Evolutionary conservation across 495 filamentous ascomycete species (phyloP).

Genomic region (Annulohypoxylon moriforme): DNA sequence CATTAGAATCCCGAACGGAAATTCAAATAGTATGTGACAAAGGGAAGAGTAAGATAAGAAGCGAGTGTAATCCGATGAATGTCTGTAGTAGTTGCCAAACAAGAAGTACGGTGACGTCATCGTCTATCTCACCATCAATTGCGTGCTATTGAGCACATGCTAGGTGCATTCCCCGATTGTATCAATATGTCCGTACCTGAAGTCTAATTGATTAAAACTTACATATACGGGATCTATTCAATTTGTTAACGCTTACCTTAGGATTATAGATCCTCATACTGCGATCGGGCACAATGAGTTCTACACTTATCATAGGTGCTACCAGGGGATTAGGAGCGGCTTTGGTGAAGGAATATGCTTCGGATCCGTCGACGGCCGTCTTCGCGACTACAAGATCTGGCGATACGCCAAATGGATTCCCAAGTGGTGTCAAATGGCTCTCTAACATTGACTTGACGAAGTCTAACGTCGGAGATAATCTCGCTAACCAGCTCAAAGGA

Average conservation of each 20-base stretch:
- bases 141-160: slow-evolving; percentile 40
- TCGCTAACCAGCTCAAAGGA: slow-evolving; percentile 59
- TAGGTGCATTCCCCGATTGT: too few relatives aligned
- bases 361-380: slow-evolving; percentile 58
- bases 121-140: slow-evolving; percentile 28
- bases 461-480: slow-evolving; percentile 50
- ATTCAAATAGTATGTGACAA: too few relatives aligned
- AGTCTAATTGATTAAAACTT: too few relatives aligned
- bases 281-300: slow-evolving; percentile 19
- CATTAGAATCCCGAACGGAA: too few relatives aligned
- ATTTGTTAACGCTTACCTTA: background rate
- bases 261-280: background rate
- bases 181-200: too few relatives aligned
- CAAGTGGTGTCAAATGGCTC: slow-evolving; percentile 46
- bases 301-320: slow-evolving; percentile 70
- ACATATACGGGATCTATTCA: background rate
- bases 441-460: slow-evolving; percentile 57
- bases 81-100: background rate
- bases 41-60: background rate
- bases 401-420: slow-evolving; percentile 47
- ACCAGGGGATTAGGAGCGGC: slow-evolving; percentile 74
- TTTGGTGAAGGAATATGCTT: slow-evolving; percentile 68
- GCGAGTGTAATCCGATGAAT: background rate
- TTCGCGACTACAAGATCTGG: slow-evolving; percentile 69
- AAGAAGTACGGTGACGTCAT: slow-evolving; percentile 31